phyloP scores from a whole-genome alignment of 1,139 yeast species.

The Suhomyces kunorum region DNA sequence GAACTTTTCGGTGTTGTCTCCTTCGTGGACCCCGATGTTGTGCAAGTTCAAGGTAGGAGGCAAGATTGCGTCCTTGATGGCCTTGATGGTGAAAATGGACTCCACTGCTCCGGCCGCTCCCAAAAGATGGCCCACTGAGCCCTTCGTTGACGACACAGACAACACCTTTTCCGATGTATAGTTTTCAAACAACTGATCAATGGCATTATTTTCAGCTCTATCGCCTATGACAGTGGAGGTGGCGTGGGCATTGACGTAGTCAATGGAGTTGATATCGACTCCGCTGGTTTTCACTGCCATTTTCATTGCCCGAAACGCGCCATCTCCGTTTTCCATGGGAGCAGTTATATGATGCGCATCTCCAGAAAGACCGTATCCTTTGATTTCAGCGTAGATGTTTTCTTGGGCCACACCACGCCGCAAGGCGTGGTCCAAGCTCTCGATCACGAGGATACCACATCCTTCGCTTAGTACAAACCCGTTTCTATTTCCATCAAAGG shows the following conservation, averaged over 20 bases:
- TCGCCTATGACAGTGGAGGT: conserved; percentile 93
- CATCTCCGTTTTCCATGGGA: conserved; percentile 79
- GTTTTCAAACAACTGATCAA: conserved; percentile 49
- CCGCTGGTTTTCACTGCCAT: conserved; percentile 63
- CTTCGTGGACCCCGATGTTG: conserved; percentile 47
- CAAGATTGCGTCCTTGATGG: conserved; percentile 55
- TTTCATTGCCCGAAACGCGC: conserved; percentile 82
- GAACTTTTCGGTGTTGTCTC: conserved; percentile 43
- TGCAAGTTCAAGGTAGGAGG: conserved; percentile 84
- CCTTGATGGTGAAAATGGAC: conserved; percentile 73
- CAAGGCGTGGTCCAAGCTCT: conserved; percentile 73
- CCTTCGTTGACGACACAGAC: conserved; percentile 80
- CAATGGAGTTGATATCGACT: conserved; percentile 49
- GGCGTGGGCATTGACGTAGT: conserved; percentile 93
- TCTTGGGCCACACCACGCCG: conserved; percentile 54
- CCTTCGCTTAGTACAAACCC: conserved; percentile 98
- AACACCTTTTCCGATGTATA: conserved; percentile 22
- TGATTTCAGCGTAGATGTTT: conserved; percentile 74
- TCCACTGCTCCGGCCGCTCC: conserved; percentile 98
- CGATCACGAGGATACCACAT: conserved; percentile 76
- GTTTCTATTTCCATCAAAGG: conserved; percentile 74
- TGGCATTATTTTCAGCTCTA: conserved; percentile 80
- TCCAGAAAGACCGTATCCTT: conserved; percentile 88
- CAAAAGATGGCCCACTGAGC: conserved; percentile 87
- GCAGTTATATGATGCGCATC: conserved; percentile 95